Conservation (phyloP, 371 early-diverging fungal genomes). For the Saksenaea oblongispora region DNA sequence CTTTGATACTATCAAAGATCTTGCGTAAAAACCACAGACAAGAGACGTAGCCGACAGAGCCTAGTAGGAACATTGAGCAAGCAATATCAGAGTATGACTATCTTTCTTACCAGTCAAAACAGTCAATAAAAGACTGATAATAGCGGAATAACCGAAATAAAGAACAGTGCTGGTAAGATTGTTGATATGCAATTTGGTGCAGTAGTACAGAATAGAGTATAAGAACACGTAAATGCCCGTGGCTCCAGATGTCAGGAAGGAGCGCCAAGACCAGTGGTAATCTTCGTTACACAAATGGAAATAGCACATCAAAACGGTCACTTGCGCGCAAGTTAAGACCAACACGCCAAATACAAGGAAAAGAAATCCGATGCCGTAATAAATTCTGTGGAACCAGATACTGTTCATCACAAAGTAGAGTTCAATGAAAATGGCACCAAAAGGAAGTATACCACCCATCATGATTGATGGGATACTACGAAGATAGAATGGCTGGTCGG, state of each 20-base stretch:
- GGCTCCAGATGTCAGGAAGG: constrained; percentile 89
- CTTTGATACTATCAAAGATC: constrained; percentile 85
- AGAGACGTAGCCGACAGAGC: constrained; percentile 78
- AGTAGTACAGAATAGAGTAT: constrained; percentile 82
- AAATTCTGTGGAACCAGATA: constrained; percentile 90
- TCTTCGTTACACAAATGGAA: constrained; percentile 93
- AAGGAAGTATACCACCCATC: constrained; percentile 87
- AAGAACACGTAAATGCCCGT: constrained; percentile 87
- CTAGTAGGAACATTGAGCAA: constrained; percentile 34
- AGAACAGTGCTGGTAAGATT: constrained; percentile 78
- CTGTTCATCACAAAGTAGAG: constrained; percentile 89
- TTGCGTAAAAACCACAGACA: constrained; percentile 77
- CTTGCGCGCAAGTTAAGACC: constrained; percentile 81
- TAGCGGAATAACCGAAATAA: constrained; percentile 91
- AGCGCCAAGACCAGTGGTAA: constrained; percentile 95
- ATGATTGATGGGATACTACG: constrained; percentile 71
- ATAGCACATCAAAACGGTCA: constrained; percentile 86
- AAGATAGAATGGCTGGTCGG: constrained; percentile 78
- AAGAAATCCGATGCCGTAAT: constrained; percentile 89
- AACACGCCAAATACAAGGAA: constrained; percentile 82
- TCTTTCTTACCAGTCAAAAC: constrained; percentile 62
- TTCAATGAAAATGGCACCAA: constrained; percentile 89
- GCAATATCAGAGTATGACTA: background rate
- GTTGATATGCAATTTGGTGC: constrained; percentile 69
- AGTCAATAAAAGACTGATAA: constrained; percentile 76